Percentiles rank a stretch among this genome's conserved stretches.
Evolutionary conservation across 2,329 filamentous ascomycete species (phyloP).

Genomic region (Epichloe sp.): DNA sequence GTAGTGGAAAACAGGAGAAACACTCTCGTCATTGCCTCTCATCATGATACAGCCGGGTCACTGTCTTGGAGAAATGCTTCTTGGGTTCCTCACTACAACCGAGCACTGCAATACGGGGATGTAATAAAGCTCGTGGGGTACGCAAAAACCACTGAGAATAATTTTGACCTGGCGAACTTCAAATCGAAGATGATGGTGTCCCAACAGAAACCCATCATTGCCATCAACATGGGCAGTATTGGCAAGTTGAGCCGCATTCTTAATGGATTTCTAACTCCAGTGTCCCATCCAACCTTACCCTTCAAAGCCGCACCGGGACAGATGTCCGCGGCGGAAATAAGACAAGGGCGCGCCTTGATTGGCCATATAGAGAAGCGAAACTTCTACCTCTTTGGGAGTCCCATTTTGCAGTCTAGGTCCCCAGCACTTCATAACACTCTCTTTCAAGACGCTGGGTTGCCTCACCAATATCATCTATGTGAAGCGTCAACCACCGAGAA

Average conservation of each 20-base stretch:
- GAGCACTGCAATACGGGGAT: constrained; percentile 78
- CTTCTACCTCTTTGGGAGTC: constrained; percentile 81
- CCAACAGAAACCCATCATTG: constrained; percentile 75
- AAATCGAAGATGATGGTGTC: constrained; percentile 59
- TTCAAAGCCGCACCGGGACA: constrained; percentile 92
- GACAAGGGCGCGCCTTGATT: constrained; percentile 61
- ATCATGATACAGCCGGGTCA: constrained; percentile 71
- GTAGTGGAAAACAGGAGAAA: constrained; percentile 54
- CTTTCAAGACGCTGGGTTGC: constrained; percentile 64
- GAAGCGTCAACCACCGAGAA: constrained; percentile 58
- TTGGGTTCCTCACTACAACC: constrained; percentile 85
- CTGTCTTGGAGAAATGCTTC: constrained; percentile 87
- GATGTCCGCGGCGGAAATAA: constrained; percentile 79
- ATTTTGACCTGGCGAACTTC: constrained; percentile 74
- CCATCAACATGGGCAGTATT: constrained; percentile 82
- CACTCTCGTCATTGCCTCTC: constrained; percentile 83
- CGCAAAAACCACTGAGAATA: constrained; percentile 66
- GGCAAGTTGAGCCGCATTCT: constrained; percentile 84
- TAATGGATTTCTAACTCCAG: constrained; percentile 88
- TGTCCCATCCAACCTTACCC: constrained; percentile 78
- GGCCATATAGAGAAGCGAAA: constrained; percentile 63
- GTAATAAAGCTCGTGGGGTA: constrained; percentile 88
- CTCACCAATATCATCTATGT: constrained; percentile 63
- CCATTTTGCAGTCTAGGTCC: constrained; percentile 69
- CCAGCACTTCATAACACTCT: constrained; percentile 82